phyloP scores from a whole-genome alignment of 805 yeast species.

The Ogataea glucozyma region DNA sequence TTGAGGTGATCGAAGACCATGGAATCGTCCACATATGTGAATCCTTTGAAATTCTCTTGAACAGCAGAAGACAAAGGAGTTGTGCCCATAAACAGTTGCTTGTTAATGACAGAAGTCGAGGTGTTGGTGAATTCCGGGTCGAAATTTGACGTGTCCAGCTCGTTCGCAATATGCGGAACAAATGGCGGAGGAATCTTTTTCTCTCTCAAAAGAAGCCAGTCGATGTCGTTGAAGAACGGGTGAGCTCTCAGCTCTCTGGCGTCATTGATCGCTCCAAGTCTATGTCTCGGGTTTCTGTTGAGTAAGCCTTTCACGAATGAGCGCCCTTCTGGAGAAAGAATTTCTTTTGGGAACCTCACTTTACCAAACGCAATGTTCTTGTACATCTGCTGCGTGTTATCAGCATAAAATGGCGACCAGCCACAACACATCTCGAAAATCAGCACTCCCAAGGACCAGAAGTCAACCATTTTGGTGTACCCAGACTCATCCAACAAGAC shows the following conservation, averaged over 20 bases:
- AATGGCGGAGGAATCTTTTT: slow-evolving; percentile 95
- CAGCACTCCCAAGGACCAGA: slow-evolving; percentile 96
- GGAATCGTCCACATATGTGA: slow-evolving; percentile 93
- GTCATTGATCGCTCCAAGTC: slow-evolving; percentile 88
- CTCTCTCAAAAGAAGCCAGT: slow-evolving; percentile 77
- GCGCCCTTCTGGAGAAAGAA: slow-evolving; percentile 88
- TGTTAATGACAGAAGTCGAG: slow-evolving; percentile 77
- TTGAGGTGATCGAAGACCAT: slow-evolving; percentile 82
- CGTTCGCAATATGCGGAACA: slow-evolving; percentile 88
- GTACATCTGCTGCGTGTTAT: slow-evolving; percentile 97
- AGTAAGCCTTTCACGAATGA: slow-evolving; percentile 93
- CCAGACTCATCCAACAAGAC: slow-evolving; percentile 93
- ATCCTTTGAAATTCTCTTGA: slow-evolving; percentile 95
- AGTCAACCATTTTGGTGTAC: slow-evolving; percentile 98
- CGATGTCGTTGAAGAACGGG: slow-evolving; percentile 87
- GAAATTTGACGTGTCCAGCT: slow-evolving; percentile 93
- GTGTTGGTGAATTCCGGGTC: slow-evolving; percentile 97
- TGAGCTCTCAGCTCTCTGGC: slow-evolving; percentile 92
- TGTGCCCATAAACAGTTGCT: slow-evolving; percentile 60
- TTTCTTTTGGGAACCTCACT: slow-evolving; percentile 96
- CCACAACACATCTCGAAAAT: slow-evolving; percentile 99
- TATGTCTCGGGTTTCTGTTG: slow-evolving; percentile 93
- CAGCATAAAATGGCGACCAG: slow-evolving; percentile 98
- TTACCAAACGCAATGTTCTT: slow-evolving; percentile 98
- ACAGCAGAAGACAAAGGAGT: slow-evolving; percentile 93